Evolutionary conservation across 1,284 basidiomycete genomes (phyloP), one percentile per base, ranked within the genome.

Genomic region (Cutaneotrichosporon sp.): DNA sequence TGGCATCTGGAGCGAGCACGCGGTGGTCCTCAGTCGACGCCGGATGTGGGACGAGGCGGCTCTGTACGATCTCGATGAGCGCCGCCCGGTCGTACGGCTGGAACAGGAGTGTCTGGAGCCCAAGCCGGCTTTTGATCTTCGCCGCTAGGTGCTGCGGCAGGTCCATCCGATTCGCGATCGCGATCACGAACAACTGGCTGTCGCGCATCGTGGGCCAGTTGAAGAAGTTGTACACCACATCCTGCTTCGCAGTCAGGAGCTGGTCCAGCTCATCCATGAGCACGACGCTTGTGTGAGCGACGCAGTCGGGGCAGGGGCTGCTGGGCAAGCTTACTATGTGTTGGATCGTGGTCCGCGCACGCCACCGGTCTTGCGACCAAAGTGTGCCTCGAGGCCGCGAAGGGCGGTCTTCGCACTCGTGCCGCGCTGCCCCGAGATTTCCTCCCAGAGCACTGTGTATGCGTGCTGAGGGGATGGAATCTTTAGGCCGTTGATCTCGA

Each of bases 191-290:
- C 14, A 99, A 80, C 66, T 88, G 87, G 50, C 88, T 90, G 14
- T 84, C 84, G 0, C 83, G 81, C 53, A 94, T 79, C 10, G 90
- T 93, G 1, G 94, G 96, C 94, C 96, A 98, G 71, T 97, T 97
- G 81, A 98, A 98, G 75, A 98, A 94, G 71, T 97, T 97, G 77
- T 98, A 98, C 35, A 98, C 88, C 3, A 98, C 94, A 62, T 97
- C 93, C 74, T 98, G 94, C 68, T 96, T 94, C 20, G 86, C 79
- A 0, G 94, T 97, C 59, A 98, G 84, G 29, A 98, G 81, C 71
- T 97, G 94, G 74, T 98, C 94, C 2, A 98, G 81, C 75, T 98
- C 94, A 70, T 98, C 94, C 89, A 98, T 97, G 22, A 98, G 78
- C 4, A 98, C 90, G 5, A 98, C 87, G 54, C 91, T 97, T 63